Conservation (phyloP, 2,329 filamentous ascomycete species). For the Pyrenochaeta sp. region DNA sequence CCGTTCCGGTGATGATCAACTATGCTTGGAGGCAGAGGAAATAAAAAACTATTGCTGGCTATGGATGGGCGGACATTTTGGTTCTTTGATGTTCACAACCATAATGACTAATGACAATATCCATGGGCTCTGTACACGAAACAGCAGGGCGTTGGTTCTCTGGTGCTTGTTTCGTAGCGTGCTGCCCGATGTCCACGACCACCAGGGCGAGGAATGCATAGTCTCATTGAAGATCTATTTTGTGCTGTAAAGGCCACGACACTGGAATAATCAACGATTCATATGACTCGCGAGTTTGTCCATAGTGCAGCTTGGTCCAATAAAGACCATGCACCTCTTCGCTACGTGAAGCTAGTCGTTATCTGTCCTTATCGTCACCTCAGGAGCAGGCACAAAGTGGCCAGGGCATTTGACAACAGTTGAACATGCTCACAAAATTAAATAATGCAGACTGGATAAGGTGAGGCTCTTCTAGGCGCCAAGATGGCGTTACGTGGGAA, state of each 20-base stretch:
- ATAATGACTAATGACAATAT: slow-evolving; percentile 3
- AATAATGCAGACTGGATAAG: slow-evolving; percentile 7
- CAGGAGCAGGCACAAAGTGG: neutral
- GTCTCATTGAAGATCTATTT: neutral
- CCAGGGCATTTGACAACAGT: neutral
- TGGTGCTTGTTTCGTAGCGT: neutral
- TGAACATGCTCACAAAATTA: neutral
- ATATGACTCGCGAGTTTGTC: neutral
- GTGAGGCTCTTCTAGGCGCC: slow-evolving; percentile 6
- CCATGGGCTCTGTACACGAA: slow-evolving; percentile 2
- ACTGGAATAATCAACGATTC: neutral
- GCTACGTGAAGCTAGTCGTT: slow-evolving; percentile 23
- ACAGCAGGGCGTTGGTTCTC: slow-evolving; percentile 9
- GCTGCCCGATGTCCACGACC: neutral
- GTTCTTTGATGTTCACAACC: neutral
- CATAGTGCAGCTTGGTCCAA: neutral
- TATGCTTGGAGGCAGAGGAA: neutral
- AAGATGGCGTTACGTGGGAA: slow-evolving; percentile 21
- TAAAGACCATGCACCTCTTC: neutral
- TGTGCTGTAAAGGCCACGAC: neutral
- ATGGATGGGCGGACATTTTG: neutral
- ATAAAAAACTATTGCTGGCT: neutral
- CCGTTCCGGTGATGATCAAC: slow-evolving; percentile 45
- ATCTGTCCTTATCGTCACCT: slow-evolving; percentile 34
- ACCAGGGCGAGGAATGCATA: neutral